Evolutionary conservation across 176 grass and related monocot species (phyloP), one percentile per base, ranked within the genome.

Genomic region (Juncus inflexus): DNA sequence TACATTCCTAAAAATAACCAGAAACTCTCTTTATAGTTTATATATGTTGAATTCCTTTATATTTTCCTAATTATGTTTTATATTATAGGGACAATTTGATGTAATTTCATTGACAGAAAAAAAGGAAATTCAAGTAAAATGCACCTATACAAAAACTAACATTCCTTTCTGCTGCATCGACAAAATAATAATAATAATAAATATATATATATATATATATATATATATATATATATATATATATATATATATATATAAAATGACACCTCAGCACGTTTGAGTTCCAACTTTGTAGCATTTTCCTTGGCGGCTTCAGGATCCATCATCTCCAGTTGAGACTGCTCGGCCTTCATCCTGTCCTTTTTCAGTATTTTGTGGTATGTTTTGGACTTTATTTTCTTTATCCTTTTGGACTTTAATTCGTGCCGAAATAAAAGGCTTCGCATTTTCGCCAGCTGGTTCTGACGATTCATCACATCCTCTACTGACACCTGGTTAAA

Each of bases 361-460:
- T 90, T 92, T 76, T 99, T 99, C 62, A 92, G 63, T 80, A 99
- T 82, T 53, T 89, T 76, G 55, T 99, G 94, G 64, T 82, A 99
- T 72, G 94, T 92, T 78, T 84, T 99, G 67, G 94, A 99, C 69
- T 92, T 99, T 16, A 99, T 99, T 63, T 92, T 99, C 65, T 92
- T 99, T 67, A 99, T 76, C 58, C 82, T 83, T 61, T 99, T 99
- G 66, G 85, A 80, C 82, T 99, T 99, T 64, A 84, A 75, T 76
- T 99, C 94, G 51, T 99, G 94, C 68, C 72, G 71, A 58, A 99
- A 99, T 60, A 99, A 80, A 86, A 99, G 88, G 77, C 85, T 99
- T n/a, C 94, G 75, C 85, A 99, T 99, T 76, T 92, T 99, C 52
- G 88, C 94, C 70, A 99, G 88, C 52, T 72, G 80, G 65, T 90